phyloP scores from a whole-genome alignment of 257 asterid species.

The Voacanga thouarsii region DNA sequence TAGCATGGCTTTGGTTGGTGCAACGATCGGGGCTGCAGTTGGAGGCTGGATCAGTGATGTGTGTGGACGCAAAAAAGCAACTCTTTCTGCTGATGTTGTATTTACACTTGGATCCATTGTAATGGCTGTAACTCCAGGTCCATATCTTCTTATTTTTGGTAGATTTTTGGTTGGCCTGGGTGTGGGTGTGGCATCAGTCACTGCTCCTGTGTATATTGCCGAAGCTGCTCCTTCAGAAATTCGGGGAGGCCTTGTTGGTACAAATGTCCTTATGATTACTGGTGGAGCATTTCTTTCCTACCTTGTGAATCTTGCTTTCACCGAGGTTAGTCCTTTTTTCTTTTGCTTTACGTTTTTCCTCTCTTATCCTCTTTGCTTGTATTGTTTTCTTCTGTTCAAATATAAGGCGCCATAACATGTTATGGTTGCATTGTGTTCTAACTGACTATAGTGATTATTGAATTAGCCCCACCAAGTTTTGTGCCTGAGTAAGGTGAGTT shows the following conservation, averaged over 20 bases:
- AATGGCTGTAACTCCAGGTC: conserved; percentile 85
- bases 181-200: conserved; percentile 91
- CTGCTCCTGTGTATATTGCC: conserved; percentile 95
- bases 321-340: conserved; percentile 60
- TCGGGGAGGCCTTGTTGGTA: conserved; percentile 93
- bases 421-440: neutral
- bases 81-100: conserved; percentile 85
- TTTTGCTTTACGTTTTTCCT: neutral
- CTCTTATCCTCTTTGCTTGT: neutral
- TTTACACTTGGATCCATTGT: conserved; percentile 66
- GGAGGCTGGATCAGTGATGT: conserved; percentile 91
- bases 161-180: conserved; percentile 84
- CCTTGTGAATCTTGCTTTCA: conserved; percentile 92
- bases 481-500: neutral
- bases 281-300: conserved; percentile 97
- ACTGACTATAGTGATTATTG: neutral
- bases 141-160: conserved; percentile 79
- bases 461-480: neutral
- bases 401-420: neutral
- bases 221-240: conserved; percentile 94
- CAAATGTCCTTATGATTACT: conserved; percentile 95
- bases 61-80: conserved; percentile 91
- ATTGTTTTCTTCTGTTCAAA: neutral
- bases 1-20: conserved; percentile 97
- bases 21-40: conserved; percentile 79